phyloP scores from a whole-genome alignment of 2,329 filamentous ascomycete genomes.

The Fulvia fulva region DNA sequence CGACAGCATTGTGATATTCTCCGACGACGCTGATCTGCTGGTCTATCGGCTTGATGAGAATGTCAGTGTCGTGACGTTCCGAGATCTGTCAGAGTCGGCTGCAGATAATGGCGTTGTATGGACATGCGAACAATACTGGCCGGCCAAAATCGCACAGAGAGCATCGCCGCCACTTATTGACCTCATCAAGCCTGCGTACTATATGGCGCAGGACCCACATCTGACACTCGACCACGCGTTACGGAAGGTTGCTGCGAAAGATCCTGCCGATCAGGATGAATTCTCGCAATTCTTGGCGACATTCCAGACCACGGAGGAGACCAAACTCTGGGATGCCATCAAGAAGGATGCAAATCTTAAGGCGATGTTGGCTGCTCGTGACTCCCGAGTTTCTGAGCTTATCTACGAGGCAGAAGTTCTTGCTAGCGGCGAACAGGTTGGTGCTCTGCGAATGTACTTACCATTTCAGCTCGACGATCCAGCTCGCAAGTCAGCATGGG shows the following conservation, averaged over 20 bases:
- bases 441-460: conserved; percentile 55
- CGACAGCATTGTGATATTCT: conserved; percentile 55
- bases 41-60: conserved; percentile 63
- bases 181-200: conserved; percentile 40
- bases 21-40: conserved; percentile 83
- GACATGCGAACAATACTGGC: conserved; percentile 39
- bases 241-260: conserved; percentile 2
- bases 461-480: conserved; percentile 56
- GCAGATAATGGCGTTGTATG: conserved; percentile 9
- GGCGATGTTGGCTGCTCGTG: not conserved
- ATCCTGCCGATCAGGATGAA: conserved; percentile 4
- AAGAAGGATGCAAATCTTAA: conserved; percentile 3
- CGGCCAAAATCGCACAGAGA: conserved; percentile 42
- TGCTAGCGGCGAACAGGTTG: conserved; percentile 12
- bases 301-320: conserved; percentile 13
- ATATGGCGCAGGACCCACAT: conserved; percentile 34
- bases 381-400: conserved; percentile 38
- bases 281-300: conserved; percentile 10
- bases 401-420: conserved; percentile 41
- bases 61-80: conserved; percentile 65
- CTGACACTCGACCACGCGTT: conserved; percentile 26
- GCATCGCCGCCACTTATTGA: conserved; percentile 30
- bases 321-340: conserved; percentile 1
- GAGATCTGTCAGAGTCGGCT: conserved; percentile 51
- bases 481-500: conserved; percentile 41